These are phyloP conservation scores for Paramecium sexaurelia DNA, from an alignment of 73 alveolate species.

Conservation along the genomic window DNA sequence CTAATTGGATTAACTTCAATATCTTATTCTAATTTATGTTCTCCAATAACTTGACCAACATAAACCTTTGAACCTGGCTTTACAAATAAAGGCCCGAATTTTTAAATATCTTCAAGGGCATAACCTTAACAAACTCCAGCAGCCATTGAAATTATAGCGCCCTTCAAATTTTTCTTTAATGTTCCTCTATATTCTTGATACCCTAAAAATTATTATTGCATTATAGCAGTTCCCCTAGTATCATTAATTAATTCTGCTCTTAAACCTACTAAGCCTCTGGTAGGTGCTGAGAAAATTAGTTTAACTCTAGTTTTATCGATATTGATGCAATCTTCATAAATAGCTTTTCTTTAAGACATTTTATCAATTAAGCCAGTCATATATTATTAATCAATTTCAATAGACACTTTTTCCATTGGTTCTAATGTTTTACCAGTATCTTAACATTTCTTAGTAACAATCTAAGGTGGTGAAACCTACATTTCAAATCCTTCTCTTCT, in stretches of 20 bases:
- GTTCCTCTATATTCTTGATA: conserved; percentile 83
- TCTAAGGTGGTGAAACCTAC: conserved; percentile 85
- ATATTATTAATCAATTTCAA: conserved; percentile 76
- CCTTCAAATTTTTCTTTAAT: conserved; percentile 78
- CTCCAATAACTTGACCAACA: conserved; percentile 90
- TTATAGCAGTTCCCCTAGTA: conserved; percentile 87
- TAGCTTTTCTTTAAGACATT: conserved; percentile 78
- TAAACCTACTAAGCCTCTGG: conserved; percentile 90
- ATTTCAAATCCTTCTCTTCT: conserved; percentile 95
- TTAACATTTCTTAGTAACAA: conserved; percentile 67
- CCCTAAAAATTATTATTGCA: conserved; percentile 74
- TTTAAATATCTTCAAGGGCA: conserved; percentile 82
- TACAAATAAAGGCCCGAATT: conserved; percentile 82
- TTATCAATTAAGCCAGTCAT: conserved; percentile 75
- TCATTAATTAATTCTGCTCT: conserved; percentile 78
- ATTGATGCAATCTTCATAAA: conserved; percentile 67
- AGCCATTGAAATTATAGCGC: conserved; percentile 80
- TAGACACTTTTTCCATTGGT: conserved; percentile 85
- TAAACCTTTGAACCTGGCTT: conserved; percentile 79
- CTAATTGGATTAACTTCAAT: conserved; percentile 86
- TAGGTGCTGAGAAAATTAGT: conserved; percentile 79
- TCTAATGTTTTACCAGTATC: conserved; percentile 73
- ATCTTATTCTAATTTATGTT: conserved; percentile 80
- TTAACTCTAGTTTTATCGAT: conserved; percentile 57
- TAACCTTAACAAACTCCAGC: conserved; percentile 79